Evolutionary conservation across 495 filamentous ascomycete species (phyloP).

Genomic region (Lophiotrema nucula): DNA sequence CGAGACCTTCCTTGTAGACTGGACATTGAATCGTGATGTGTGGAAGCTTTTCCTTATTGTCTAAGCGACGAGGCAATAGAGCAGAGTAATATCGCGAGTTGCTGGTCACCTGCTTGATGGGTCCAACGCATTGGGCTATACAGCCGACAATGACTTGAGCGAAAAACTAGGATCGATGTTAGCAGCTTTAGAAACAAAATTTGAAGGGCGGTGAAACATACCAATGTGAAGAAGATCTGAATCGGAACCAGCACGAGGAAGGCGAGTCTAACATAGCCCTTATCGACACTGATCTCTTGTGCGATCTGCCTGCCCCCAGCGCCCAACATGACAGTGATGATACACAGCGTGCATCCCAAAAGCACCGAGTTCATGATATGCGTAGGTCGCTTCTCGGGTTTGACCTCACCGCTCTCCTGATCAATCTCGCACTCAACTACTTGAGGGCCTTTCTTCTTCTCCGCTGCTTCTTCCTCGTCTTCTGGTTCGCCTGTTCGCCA

Average conservation of each 20-base stretch:
- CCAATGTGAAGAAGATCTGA: conserved; percentile 75
- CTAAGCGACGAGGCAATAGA: conserved; percentile 49
- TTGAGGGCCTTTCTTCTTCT: conserved; percentile 43
- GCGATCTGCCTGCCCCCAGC: conserved; percentile 66
- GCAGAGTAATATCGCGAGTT: conserved; percentile 67
- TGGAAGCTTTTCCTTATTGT: conserved; percentile 47
- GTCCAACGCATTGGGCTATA: conserved; percentile 59
- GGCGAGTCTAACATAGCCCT: conserved; percentile 57
- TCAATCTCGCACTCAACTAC: conserved; percentile 58
- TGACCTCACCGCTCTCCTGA: conserved; percentile 65
- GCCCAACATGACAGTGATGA: conserved; percentile 63
- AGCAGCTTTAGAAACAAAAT: background rate
- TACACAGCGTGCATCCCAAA: conserved; percentile 60
- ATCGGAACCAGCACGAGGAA: conserved; percentile 64
- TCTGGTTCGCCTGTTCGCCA: conserved; percentile 37
- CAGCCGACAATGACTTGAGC: conserved; percentile 57
- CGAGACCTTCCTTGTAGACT: conserved; percentile 71
- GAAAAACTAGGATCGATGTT: conserved; percentile 50
- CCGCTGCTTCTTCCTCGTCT: conserved; percentile 43
- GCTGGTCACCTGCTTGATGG: conserved; percentile 53
- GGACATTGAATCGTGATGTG: conserved; percentile 75
- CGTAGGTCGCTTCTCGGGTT: conserved; percentile 62
- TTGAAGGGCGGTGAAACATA: conserved; percentile 36
- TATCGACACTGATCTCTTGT: conserved; percentile 65
- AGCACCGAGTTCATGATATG: conserved; percentile 66